Base-by-base conservation (phyloP, 805 yeast genomes). In the Saccharomycopsis amapae region DNA sequence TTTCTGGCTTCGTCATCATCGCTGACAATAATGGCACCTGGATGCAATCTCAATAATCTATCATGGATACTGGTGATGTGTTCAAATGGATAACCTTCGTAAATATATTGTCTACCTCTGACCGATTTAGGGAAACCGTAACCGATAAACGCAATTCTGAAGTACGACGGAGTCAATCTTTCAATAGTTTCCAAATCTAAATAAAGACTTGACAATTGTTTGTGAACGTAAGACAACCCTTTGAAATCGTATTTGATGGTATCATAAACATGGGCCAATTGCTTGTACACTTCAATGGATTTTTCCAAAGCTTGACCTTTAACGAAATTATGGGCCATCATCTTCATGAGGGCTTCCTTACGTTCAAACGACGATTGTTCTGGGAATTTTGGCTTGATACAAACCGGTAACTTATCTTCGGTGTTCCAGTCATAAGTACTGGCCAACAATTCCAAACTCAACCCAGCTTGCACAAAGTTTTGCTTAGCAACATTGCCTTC, bases 11-110 rank as follows among this genome's bases (percentile, higher is more conserved):
- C 81, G 5, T 69, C 69, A 54, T 78, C 81, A 17, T 60, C 57
- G 23, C 78, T 66, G 30, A 86, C 67, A 44, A 86, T 76, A 46
- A 81, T 74, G 1, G 95, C 85, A 42, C 95, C 95, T 24, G 93
- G 94, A 61, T 85, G 84, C 39, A 84, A 62, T 56, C 79, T 75
- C 55, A 81, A 71, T 49, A 88, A 65, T 54, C 95, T 70, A 56
- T 81, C 85, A 56, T 83, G 87, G 60, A 87, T 83, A 2, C 90
- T 79, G 2, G 88, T 78, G 49, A 87, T 79, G 61, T 85, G 93
- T 60, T 87, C 96, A 65, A 84, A 87, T 25, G 95, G 87, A 44
- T 78, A 69, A 4, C 96, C 95, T 63, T 87, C 95, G 58, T 81
- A 85, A 43, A 87, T 82, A 59, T 81, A 87, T 49, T 79, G 79